Conservation (phyloP, 805 yeast genomes). For the Saturnispora saitoi region DNA sequence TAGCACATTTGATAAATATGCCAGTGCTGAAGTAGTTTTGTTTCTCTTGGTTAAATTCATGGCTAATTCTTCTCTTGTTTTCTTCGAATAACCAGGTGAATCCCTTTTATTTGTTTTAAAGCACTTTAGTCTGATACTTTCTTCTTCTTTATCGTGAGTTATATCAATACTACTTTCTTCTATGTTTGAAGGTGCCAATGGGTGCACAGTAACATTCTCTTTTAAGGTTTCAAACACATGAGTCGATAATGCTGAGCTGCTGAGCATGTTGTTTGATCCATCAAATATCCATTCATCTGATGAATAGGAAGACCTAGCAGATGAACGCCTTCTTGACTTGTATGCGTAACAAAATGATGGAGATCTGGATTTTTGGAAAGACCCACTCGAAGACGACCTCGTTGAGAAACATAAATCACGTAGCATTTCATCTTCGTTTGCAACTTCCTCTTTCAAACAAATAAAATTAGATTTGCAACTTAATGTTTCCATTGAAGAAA, state of each 20-base stretch:
- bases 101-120: not conserved
- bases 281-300: conserved; percentile 1
- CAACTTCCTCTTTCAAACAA: not conserved
- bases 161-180: not conserved
- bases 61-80: not conserved
- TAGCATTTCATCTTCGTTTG: too few relatives aligned
- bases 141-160: not conserved
- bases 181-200: not conserved
- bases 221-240: not conserved
- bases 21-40: not conserved
- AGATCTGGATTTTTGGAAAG: not conserved
- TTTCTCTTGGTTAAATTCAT: too few relatives aligned
- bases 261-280: not conserved
- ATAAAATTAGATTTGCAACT: too few relatives aligned
- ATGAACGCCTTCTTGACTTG: not conserved
- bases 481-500: too few relatives aligned
- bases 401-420: not conserved
- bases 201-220: not conserved
- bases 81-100: not conserved
- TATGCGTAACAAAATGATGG: conserved; percentile 3
- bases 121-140: not conserved
- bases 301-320: not conserved
- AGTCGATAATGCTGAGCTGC: not conserved
- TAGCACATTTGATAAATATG: not conserved
- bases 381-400: conserved; percentile 2